A percentile compares a stretch with the other conserved stretches of the same genome.
These are phyloP conservation scores for Microcyclospora pomicola DNA, from an alignment of 2,329 filamentous ascomycete genomes.

Conservation along the genomic window DNA sequence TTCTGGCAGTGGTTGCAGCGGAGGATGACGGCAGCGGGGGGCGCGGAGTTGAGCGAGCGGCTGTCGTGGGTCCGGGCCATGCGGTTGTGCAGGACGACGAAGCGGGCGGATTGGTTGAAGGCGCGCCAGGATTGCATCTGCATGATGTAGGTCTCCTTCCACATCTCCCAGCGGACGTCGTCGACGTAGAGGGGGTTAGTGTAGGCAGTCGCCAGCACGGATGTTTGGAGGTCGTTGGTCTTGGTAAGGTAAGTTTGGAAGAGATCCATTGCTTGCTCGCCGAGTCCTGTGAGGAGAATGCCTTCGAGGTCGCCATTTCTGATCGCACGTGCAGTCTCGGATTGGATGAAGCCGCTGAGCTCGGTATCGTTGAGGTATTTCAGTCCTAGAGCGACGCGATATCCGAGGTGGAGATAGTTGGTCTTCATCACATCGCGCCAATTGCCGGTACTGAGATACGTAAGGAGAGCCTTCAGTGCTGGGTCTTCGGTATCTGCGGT, in stretches of 20 bases:
- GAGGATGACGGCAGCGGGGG: conserved; percentile 56
- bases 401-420: conserved; percentile 56
- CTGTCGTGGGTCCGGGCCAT: conserved; percentile 51
- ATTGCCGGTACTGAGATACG: conserved; percentile 61
- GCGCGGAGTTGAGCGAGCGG: conserved; percentile 47
- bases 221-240: conserved; percentile 66
- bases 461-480: conserved; percentile 66
- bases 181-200: conserved; percentile 63
- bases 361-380: conserved; percentile 49
- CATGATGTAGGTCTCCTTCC: conserved; percentile 63
- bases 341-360: conserved; percentile 30
- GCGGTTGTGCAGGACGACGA: conserved; percentile 62
- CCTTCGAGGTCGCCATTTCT: conserved; percentile 60
- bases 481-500: conserved; percentile 56
- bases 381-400: conserved; percentile 61
- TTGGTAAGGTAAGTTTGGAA: conserved; percentile 63
- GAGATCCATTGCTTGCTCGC: conserved; percentile 57
- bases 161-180: conserved; percentile 60
- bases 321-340: conserved; percentile 46
- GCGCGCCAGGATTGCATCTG: conserved; percentile 55
- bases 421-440: conserved; percentile 65
- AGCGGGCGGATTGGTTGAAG: conserved; percentile 63
- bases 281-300: conserved; percentile 64
- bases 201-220: conserved; percentile 59
- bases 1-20: conserved; percentile 62